phyloP scores from a whole-genome alignment of 495 filamentous ascomycete genomes.

The Penicillium dipodomyicola region DNA sequence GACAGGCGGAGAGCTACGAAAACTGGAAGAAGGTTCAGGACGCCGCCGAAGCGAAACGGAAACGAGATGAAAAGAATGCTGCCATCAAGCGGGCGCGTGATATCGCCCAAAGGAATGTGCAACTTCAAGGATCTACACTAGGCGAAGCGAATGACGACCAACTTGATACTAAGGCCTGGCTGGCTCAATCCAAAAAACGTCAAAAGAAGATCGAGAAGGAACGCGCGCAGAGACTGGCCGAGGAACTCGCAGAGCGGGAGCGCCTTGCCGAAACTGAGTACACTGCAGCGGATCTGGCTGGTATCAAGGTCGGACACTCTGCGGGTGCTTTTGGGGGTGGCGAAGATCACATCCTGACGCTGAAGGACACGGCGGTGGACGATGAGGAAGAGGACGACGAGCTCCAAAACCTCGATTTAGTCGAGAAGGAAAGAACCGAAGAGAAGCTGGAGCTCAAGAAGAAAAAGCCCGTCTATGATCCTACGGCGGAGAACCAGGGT shows the following conservation, averaged over 20 bases:
- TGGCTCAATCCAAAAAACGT: conserved; percentile 82
- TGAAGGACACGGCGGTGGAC: conserved; percentile 85
- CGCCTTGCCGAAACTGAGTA: conserved; percentile 54
- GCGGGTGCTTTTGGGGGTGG: conserved; percentile 68
- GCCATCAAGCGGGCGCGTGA: conserved; percentile 89
- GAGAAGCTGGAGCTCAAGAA: conserved; percentile 86
- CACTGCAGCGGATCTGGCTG: conserved; percentile 78
- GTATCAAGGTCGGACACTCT: conserved; percentile 88
- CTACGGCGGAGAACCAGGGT: conserved; percentile 61
- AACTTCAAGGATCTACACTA: conserved; percentile 76
- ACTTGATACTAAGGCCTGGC: conserved; percentile 78
- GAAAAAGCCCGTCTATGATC: conserved; percentile 87
- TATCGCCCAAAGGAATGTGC: conserved; percentile 66
- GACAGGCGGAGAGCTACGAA: conserved; percentile 71
- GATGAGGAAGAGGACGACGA: conserved; percentile 91
- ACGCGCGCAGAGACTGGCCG: conserved; percentile 63
- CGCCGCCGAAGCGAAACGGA: conserved; percentile 62
- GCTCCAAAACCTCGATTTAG: conserved; percentile 76
- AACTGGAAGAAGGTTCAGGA: conserved; percentile 68
- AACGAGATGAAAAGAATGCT: conserved; percentile 71
- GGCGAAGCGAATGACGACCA: conserved; percentile 63
- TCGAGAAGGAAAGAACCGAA: conserved; percentile 71
- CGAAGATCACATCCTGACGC: conserved; percentile 80
- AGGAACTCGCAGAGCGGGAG: conserved; percentile 70
- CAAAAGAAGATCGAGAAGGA: conserved; percentile 86